These are phyloP conservation scores for Aspergillus steynii DNA, from an alignment of 495 filamentous ascomycete genomes.

Conservation along the genomic window DNA sequence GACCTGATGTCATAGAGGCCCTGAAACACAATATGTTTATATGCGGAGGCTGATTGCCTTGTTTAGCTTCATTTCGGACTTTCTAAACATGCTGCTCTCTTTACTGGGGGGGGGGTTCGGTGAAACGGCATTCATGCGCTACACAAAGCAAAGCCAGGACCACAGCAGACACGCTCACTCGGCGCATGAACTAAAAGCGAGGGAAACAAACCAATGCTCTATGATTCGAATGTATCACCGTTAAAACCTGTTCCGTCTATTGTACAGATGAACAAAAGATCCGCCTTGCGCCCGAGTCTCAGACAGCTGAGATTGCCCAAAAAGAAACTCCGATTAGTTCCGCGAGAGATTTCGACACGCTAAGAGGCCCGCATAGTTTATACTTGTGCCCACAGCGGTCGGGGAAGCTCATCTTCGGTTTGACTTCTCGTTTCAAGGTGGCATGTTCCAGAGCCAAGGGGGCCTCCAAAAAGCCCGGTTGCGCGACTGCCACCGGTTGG, in stretches of 20 bases:
- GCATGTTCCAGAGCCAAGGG: constrained; percentile 21
- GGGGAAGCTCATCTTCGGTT: constrained; percentile 53
- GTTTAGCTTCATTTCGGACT: background rate
- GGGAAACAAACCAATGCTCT: background rate
- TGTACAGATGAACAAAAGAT: constrained; percentile 1
- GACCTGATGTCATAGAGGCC: background rate
- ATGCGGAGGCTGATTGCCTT: background rate
- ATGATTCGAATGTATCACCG: background rate
- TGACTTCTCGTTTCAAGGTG: constrained; percentile 32
- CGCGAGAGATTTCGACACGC: background rate
- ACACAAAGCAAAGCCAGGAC: background rate
- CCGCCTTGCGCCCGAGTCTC: background rate
- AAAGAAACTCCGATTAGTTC: background rate
- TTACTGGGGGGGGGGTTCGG: background rate
- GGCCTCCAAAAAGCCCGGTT: constrained; percentile 17
- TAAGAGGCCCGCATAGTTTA: constrained; percentile 24
- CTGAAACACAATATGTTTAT: background rate
- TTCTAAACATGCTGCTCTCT: background rate
- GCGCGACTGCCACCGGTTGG: constrained; percentile 30
- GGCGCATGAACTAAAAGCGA: background rate
- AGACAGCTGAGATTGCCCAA: background rate
- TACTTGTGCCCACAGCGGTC: constrained; percentile 62
- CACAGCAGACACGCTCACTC: background rate
- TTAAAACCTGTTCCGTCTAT: background rate
- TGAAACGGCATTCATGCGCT: background rate